A percentile compares a stretch with the other conserved stretches of the same genome.
These are phyloP conservation scores for Extremus antarcticus DNA, from an alignment of 495 filamentous ascomycete genomes.

Conservation along the genomic window DNA sequence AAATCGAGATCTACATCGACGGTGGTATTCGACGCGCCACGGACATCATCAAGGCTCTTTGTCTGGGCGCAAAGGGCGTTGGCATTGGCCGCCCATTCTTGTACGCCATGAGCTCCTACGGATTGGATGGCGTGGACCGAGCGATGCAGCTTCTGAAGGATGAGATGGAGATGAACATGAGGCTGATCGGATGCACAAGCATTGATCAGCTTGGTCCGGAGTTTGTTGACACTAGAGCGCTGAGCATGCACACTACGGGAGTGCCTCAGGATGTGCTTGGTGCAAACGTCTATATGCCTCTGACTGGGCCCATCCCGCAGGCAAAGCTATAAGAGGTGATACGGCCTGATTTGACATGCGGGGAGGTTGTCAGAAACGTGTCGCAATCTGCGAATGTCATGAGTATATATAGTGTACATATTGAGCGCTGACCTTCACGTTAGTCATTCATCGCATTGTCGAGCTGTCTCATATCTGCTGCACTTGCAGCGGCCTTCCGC, in stretches of 20 bases:
- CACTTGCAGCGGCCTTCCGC: background rate
- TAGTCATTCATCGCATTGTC: background rate
- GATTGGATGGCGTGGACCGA: conserved; percentile 71
- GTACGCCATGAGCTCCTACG: conserved; percentile 93
- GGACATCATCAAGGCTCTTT: conserved; percentile 93
- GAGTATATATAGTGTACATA: background rate
- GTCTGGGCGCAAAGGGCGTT: conserved; percentile 82
- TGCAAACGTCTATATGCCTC: conserved; percentile 52
- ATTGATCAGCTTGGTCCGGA: conserved; percentile 69
- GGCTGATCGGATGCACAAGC: conserved; percentile 67
- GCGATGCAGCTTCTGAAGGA: conserved; percentile 94
- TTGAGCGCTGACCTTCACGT: background rate
- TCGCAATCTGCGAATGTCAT: background rate
- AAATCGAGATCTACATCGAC: conserved; percentile 85
- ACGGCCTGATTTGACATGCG: too few species aligned
- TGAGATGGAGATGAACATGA: conserved; percentile 99
- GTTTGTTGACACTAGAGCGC: conserved; percentile 63
- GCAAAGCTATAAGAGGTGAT: conserved; percentile 6
- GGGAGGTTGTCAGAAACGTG: background rate
- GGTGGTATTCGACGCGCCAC: conserved; percentile 83
- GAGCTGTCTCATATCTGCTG: too few species aligned
- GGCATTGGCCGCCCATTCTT: conserved; percentile 92
- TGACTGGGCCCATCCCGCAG: conserved; percentile 39
- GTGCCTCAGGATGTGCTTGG: conserved; percentile 63
- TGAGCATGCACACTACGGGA: conserved; percentile 55